phyloP scores from a whole-genome alignment of 306 rosid genomes.

The Lathyrus oleraceus region DNA sequence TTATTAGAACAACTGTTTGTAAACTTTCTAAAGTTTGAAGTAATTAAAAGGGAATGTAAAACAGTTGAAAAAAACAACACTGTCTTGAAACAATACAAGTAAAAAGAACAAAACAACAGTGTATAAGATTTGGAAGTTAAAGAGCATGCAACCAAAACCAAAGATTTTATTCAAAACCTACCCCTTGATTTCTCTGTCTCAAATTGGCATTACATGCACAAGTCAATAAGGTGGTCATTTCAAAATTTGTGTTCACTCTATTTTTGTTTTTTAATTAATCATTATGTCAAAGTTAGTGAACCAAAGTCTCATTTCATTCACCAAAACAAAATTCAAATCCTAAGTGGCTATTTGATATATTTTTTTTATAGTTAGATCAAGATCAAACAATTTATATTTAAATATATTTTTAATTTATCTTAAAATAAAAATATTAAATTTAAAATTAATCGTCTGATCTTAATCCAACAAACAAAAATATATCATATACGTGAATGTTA shows the following conservation, averaged over 20 bases:
- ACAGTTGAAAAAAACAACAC: not conserved
- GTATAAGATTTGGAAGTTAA: conserved; percentile 16
- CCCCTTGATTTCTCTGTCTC: conserved; percentile 19
- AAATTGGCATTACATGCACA: conserved; percentile 48
- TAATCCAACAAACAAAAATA: too few species aligned
- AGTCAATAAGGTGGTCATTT: conserved; percentile 48
- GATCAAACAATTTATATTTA: too few species aligned
- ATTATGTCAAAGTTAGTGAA: too few species aligned
- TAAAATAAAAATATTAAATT: too few species aligned
- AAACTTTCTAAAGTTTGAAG: not conserved
- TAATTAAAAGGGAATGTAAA: not conserved
- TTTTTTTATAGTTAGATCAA: too few species aligned
- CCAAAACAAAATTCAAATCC: too few species aligned
- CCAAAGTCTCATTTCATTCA: too few species aligned
- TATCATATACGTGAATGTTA: too few species aligned
- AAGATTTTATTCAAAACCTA: conserved; percentile 39
- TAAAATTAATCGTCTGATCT: too few species aligned
- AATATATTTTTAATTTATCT: too few species aligned
- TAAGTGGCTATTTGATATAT: not conserved
- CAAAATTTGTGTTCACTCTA: conserved; percentile 26
- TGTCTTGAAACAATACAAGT: not conserved
- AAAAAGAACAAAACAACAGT: not conserved
- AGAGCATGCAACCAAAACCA: conserved; percentile 34
- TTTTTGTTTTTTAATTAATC: too few species aligned
- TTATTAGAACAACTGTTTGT: not conserved